phyloP scores from a whole-genome alignment of 1,139 yeast species.

The Saccharomyces hybrid region DNA sequence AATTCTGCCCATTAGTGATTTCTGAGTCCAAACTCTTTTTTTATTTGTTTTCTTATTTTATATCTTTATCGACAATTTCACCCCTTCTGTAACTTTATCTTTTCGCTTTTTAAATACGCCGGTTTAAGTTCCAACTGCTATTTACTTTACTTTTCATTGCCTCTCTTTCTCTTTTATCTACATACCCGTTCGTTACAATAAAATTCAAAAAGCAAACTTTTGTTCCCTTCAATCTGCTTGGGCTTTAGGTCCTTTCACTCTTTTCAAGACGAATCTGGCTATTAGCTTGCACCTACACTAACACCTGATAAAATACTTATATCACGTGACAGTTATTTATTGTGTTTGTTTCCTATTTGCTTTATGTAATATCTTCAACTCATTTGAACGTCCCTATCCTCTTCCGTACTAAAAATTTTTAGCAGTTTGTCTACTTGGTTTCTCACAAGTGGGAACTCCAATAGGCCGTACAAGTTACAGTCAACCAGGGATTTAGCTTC shows the following conservation, averaged over 20 bases:
- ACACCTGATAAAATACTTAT: too few species aligned
- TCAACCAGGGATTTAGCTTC: constrained; percentile 7
- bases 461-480: constrained; percentile 2
- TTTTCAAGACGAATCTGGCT: too few species aligned
- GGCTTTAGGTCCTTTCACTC: too few species aligned
- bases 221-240: too few species aligned
- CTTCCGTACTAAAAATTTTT: not conserved
- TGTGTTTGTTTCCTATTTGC: not conserved
- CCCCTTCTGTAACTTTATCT: not conserved
- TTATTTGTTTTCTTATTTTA: too few species aligned
- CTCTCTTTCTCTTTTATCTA: not conserved
- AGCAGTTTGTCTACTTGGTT: not conserved
- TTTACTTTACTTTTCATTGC: not conserved
- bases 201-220: too few species aligned
- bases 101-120: not conserved
- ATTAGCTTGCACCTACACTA: too few species aligned
- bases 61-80: not conserved
- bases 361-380: not conserved
- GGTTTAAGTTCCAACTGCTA: not conserved
- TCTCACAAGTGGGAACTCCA: constrained; percentile 2
- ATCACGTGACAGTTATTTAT: too few species aligned
- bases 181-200: too few species aligned
- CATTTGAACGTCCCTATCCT: not conserved
- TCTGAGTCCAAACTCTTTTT: not conserved
- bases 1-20: not conserved